Evolutionary conservation across 768 basidiomycete species (phyloP).

Genomic region (Pluteus cervinus): DNA sequence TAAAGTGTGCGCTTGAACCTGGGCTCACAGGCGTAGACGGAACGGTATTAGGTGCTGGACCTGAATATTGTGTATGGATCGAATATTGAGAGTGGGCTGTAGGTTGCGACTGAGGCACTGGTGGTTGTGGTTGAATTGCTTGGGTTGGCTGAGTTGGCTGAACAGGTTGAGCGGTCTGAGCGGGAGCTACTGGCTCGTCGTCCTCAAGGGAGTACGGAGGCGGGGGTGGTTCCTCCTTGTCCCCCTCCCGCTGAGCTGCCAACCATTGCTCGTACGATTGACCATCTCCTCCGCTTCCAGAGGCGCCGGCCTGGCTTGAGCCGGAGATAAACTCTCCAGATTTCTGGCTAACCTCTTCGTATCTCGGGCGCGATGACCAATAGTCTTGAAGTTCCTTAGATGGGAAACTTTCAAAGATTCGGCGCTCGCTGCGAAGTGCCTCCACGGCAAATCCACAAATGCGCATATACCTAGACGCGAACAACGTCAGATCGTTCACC

Average conservation of each 20-base stretch:
- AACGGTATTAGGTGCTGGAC: neutral
- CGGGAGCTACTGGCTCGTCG: slow-evolving; percentile 16
- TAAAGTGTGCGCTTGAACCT: no score
- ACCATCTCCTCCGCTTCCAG: slow-evolving; percentile 11
- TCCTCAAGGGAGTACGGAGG: slow-evolving; percentile 64
- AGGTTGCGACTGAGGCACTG: slow-evolving; percentile 6
- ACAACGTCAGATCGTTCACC: slow-evolving; percentile 1
- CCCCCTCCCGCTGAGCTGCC: slow-evolving; percentile 32
- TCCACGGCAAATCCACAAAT: slow-evolving; percentile 70
- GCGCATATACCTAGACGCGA: slow-evolving; percentile 64
- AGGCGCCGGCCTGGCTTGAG: slow-evolving; percentile 11
- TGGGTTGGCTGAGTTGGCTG: slow-evolving; percentile 1
- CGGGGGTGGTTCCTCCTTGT: slow-evolving; percentile 51
- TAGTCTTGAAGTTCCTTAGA: slow-evolving; percentile 71
- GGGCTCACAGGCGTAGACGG: no score
- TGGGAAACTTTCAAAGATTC: slow-evolving; percentile 57
- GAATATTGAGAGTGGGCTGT: neutral
- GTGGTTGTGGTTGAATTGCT: slow-evolving; percentile 6
- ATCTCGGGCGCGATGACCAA: slow-evolving; percentile 58
- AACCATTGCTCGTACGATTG: slow-evolving; percentile 47
- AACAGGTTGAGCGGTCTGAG: slow-evolving; percentile 5
- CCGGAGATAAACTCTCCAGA: slow-evolving; percentile 27
- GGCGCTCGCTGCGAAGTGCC: slow-evolving; percentile 57
- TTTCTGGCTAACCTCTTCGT: slow-evolving; percentile 35
- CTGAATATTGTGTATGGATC: no score